Conservation (phyloP, 2,329 filamentous ascomycete genomes). For the Emmonsiellopsis sp. region DNA sequence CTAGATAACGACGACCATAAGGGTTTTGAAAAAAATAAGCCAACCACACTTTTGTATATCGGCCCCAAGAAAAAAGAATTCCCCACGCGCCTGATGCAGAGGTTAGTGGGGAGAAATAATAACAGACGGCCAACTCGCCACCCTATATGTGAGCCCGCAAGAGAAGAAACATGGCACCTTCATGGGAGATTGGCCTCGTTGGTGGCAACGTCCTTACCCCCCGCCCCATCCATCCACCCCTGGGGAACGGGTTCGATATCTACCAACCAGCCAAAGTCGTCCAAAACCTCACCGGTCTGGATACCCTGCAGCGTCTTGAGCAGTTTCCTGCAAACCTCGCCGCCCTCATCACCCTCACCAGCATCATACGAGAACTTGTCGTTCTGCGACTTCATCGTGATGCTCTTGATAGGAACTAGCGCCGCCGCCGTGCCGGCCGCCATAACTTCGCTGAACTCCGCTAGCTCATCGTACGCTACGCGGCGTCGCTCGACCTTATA, state of each 20-base stretch:
- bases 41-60: no score
- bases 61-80: no score
- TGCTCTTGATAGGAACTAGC: constrained; percentile 83
- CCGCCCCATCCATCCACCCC: constrained; percentile 20
- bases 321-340: constrained; percentile 62
- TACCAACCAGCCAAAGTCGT: constrained; percentile 63
- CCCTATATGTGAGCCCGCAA: background rate
- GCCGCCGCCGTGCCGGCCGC: constrained; percentile 88
- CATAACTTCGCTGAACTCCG: constrained; percentile 66
- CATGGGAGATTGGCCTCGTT: constrained; percentile 21
- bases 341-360: constrained; percentile 36
- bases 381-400: constrained; percentile 57
- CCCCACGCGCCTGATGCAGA: no score
- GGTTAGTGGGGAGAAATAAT: background rate
- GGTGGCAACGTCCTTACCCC: constrained; percentile 5
- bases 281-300: constrained; percentile 69
- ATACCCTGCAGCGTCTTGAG: constrained; percentile 72
- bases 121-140: background rate
- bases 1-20: no score
- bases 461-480: constrained; percentile 52
- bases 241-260: constrained; percentile 26
- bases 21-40: no score
- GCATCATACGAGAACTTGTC: constrained; percentile 48
- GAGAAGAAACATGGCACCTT: background rate
- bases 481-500: constrained; percentile 73